A percentile compares a stretch with the other conserved stretches of the same genome.
Conservation (phyloP, 106 monocot species). For the Platanthera guangdongensis region DNA sequence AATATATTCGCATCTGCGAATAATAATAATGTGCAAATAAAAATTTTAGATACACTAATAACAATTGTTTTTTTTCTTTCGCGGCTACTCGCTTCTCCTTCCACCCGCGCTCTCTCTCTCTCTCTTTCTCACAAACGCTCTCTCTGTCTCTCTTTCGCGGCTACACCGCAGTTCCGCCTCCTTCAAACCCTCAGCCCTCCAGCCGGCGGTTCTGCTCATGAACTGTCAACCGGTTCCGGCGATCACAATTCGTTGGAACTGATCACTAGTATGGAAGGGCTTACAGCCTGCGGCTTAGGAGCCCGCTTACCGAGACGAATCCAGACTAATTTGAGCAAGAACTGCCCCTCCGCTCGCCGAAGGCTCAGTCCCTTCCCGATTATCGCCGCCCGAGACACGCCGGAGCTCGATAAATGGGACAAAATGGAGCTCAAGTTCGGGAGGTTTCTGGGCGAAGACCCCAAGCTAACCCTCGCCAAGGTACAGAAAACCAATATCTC, state of each 20-base stretch:
- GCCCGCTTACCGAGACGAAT: slow-evolving; percentile 13
- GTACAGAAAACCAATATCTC: slow-evolving; percentile 9
- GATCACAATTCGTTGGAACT: neutral
- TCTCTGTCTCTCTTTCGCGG: no score
- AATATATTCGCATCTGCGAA: no score
- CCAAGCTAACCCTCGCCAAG: slow-evolving; percentile 84
- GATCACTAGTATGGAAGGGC: slow-evolving; percentile 25
- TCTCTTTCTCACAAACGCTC: no score
- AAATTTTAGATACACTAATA: no score
- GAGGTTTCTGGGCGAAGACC: slow-evolving; percentile 78
- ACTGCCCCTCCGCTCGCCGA: slow-evolving; percentile 13
- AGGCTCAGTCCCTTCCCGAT: slow-evolving; percentile 6
- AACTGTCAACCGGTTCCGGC: neutral
- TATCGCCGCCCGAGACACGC: slow-evolving; percentile 27
- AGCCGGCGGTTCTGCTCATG: neutral
- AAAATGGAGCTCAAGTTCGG: slow-evolving; percentile 94
- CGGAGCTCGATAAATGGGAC: slow-evolving; percentile 76
- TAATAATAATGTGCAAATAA: no score
- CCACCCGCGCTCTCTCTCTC: no score
- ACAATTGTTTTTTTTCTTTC: no score
- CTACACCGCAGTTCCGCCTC: no score
- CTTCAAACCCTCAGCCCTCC: no score
- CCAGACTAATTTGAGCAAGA: neutral
- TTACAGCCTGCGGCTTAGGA: slow-evolving; percentile 18
- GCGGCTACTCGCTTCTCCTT: no score